Base-by-base conservation (phyloP, 2,329 filamentous ascomycete species). In the Coleophoma eucalyptorum region DNA sequence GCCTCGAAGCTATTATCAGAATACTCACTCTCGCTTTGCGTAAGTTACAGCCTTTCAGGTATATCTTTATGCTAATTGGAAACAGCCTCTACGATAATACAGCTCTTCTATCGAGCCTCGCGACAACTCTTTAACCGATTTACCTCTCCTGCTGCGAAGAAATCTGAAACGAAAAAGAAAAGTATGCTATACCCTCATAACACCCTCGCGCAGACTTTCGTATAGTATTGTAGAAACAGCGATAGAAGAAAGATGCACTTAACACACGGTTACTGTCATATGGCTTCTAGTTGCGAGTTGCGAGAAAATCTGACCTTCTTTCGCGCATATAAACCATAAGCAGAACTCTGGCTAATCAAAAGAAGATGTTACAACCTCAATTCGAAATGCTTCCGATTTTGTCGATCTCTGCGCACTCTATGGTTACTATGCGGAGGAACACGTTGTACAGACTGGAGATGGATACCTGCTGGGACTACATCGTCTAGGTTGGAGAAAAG, bases 401-500 rank as follows among this genome's bases (percentile, higher is more conserved):
- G 84, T 90, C 43, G 93, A 97, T 65, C 80, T 99, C n/a, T 97
- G 93, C 69, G 86, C 85, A 37, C 73, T 96, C 12, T 96, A 86
- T 69, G 93, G 92, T 43, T 97, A 97, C 70, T 87, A 90, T 60
- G 90, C 93, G 5, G 94, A 99, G 68, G 94, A 99, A 71, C 94
- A 99, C 67, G 86, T 99, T 46, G 89, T 96, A 11, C 92, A 96
- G 69, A 99, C 94, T 2, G 85, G 84, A 55, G 94, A 99, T 74
- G 94, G 94, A 15, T 99, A 95, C 65, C 76, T 99, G 42, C 80
- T 99, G 15, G 93, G 93, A 8, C 72, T 97, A 51, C 94, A 99
- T 69, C 83, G 94, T 7, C 72, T 99, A 43, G 89, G 89, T 18
- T 95, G 88, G 81, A 82, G 80, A 52, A 87, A 84, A 61, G 90